These are phyloP conservation scores for Rhodosporidiobolus sp. DNA, from an alignment of 768 basidiomycete genomes.

Conservation along the genomic window DNA sequence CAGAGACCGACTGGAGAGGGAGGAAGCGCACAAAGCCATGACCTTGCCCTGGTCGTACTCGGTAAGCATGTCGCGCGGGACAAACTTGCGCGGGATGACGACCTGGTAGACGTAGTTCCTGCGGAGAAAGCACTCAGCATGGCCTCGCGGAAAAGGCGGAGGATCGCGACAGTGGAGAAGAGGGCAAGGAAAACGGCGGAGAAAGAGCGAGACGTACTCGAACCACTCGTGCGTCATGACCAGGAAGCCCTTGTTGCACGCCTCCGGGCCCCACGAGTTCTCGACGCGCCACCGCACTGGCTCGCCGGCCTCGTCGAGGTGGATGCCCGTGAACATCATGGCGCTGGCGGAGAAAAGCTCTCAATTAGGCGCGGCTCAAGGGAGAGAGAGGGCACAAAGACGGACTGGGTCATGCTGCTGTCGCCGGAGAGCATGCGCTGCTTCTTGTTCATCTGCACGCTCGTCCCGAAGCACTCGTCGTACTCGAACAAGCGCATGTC, in stretches of 20 bases:
- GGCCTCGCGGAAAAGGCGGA: too few species aligned
- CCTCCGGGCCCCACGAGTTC: constrained; percentile 83
- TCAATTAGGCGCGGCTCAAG: too few species aligned
- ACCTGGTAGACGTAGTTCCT: constrained; percentile 66
- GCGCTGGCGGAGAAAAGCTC: constrained; percentile 36
- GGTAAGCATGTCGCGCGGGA: constrained; percentile 72
- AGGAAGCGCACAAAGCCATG: not conserved
- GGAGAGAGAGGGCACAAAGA: not conserved
- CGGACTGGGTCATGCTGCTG: constrained; percentile 81
- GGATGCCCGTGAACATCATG: constrained; percentile 87
- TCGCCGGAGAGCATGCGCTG: constrained; percentile 78
- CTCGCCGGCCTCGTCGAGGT: constrained; percentile 68
- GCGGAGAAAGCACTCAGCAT: too few species aligned
- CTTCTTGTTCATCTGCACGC: constrained; percentile 73
- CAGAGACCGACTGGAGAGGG: not conserved
- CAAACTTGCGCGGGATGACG: constrained; percentile 75
- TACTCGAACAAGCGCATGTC: constrained; percentile 56
- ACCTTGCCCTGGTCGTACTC: constrained; percentile 62
- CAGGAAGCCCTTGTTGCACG: constrained; percentile 71
- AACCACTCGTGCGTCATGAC: constrained; percentile 93
- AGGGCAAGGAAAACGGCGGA: not conserved
- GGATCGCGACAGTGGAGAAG: too few species aligned
- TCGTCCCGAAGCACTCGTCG: constrained; percentile 78
- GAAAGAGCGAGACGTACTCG: constrained; percentile 47
- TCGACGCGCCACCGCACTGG: constrained; percentile 91